These are phyloP conservation scores for Sugiyamaella novakii DNA, from an alignment of 1,139 yeast species.

Conservation along the genomic window DNA sequence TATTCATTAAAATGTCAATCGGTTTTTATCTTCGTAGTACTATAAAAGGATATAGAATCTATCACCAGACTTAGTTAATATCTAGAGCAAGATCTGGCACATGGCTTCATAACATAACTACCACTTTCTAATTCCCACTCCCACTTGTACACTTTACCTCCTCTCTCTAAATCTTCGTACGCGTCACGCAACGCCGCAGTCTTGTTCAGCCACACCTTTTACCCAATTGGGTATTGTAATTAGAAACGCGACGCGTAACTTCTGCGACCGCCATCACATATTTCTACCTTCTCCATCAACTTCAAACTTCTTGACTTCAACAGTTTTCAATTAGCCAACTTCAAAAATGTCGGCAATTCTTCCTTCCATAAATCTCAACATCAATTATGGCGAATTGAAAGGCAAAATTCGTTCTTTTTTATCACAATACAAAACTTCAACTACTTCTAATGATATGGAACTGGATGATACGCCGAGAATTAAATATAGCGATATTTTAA, in stretches of 20 bases:
- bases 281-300: too few relatives aligned
- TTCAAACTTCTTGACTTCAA: too few relatives aligned
- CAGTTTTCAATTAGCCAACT: too few relatives aligned
- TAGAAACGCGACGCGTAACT: neutral
- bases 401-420: slow-evolving; percentile 32
- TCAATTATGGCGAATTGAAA: slow-evolving; percentile 54
- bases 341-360: slow-evolving; percentile 31
- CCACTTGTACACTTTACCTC: too few relatives aligned
- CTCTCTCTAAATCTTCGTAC: too few relatives aligned
- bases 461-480: slow-evolving; percentile 41
- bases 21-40: too few relatives aligned
- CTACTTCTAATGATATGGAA: slow-evolving; percentile 21
- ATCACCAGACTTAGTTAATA: too few relatives aligned
- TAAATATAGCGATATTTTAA: slow-evolving; percentile 77
- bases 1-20: too few relatives aligned
- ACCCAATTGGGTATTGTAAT: slow-evolving; percentile 11
- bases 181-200: neutral
- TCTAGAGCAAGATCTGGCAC: too few relatives aligned
- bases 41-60: too few relatives aligned
- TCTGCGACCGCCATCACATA: neutral
- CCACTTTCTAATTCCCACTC: too few relatives aligned
- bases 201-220: neutral
- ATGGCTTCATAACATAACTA: too few relatives aligned
- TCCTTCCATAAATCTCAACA: slow-evolving; percentile 57
- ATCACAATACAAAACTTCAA: slow-evolving; percentile 33